Percentiles rank a stretch among this genome's conserved stretches.
These are phyloP conservation scores for Metschnikowia amazonensis DNA, from an alignment of 805 yeast species.

Conservation along the genomic window DNA sequence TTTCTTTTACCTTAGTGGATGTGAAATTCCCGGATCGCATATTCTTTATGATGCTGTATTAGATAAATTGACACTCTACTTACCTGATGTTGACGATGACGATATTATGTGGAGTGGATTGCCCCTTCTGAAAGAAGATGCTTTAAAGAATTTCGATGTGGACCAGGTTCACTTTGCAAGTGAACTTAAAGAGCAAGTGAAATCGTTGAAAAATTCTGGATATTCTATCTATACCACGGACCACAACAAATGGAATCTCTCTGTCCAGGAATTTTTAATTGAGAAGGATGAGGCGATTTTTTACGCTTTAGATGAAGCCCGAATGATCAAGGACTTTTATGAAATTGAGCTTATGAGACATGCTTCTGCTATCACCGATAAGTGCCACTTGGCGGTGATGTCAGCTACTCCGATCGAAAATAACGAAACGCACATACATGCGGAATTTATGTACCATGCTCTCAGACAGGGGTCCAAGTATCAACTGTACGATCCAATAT, in stretches of 20 bases:
- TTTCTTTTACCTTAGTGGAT: slow-evolving; percentile 83
- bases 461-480: slow-evolving; percentile 88
- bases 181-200: slow-evolving; percentile 42
- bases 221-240: slow-evolving; percentile 50
- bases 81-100: slow-evolving; percentile 81
- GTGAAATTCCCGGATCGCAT: slow-evolving; percentile 72
- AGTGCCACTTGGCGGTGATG: slow-evolving; percentile 89
- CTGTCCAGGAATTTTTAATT: slow-evolving; percentile 35
- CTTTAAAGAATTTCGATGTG: slow-evolving; percentile 64
- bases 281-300: slow-evolving; percentile 46
- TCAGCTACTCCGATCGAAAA: slow-evolving; percentile 83
- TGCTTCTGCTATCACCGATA: slow-evolving; percentile 83
- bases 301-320: slow-evolving; percentile 80
- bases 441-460: slow-evolving; percentile 91
- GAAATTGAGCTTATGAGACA: slow-evolving; percentile 74
- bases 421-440: slow-evolving; percentile 90
- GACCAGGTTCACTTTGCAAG: slow-evolving; percentile 69
- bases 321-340: slow-evolving; percentile 78
- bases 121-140: slow-evolving; percentile 69
- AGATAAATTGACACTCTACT: slow-evolving; percentile 63
- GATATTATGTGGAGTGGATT: slow-evolving; percentile 96
- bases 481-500: slow-evolving; percentile 90
- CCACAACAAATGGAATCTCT: slow-evolving; percentile 42
- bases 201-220: slow-evolving; percentile 24
- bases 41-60: slow-evolving; percentile 52